These are phyloP conservation scores for Bruguiera sexangula DNA, from an alignment of 345 rosid genomes.

Conservation along the genomic window DNA sequence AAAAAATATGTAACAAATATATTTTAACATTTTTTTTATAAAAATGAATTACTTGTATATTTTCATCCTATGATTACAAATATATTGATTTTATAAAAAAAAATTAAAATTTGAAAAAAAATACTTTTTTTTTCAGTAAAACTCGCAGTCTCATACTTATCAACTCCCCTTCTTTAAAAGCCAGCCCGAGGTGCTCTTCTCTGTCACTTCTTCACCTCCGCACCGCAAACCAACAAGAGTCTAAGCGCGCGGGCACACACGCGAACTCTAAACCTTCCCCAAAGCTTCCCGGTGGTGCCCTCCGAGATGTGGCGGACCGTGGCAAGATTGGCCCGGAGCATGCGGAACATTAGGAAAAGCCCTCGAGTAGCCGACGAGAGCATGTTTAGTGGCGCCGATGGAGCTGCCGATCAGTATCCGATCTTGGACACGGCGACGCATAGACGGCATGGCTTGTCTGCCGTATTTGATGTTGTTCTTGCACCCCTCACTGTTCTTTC, in stretches of 20 bases:
- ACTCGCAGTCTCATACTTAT: not conserved
- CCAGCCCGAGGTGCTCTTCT: not conserved
- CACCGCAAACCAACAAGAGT: not conserved
- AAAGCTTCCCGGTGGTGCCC: not conserved
- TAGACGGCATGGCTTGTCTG: constrained; percentile 37
- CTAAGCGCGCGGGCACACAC: no score
- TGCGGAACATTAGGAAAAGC: constrained; percentile 55
- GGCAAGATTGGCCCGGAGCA: constrained; percentile 36
- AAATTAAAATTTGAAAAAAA: no score
- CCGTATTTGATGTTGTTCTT: constrained; percentile 38
- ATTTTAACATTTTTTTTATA: no score
- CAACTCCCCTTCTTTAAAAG: not conserved
- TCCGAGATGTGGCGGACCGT: constrained; percentile 41
- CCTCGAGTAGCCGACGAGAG: constrained; percentile 73
- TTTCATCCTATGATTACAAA: no score
- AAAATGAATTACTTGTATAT: no score
- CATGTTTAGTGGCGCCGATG: constrained; percentile 32
- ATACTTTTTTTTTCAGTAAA: no score
- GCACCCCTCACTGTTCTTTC: constrained; percentile 53
- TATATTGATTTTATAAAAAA: no score
- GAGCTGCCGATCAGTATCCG: constrained; percentile 17
- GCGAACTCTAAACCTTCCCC: no score
- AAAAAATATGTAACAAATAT: no score
- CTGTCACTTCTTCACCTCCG: no score
- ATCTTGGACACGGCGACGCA: constrained; percentile 10